Conservation (phyloP, 108 stramenopile species). For the Conticribra guillardii region DNA sequence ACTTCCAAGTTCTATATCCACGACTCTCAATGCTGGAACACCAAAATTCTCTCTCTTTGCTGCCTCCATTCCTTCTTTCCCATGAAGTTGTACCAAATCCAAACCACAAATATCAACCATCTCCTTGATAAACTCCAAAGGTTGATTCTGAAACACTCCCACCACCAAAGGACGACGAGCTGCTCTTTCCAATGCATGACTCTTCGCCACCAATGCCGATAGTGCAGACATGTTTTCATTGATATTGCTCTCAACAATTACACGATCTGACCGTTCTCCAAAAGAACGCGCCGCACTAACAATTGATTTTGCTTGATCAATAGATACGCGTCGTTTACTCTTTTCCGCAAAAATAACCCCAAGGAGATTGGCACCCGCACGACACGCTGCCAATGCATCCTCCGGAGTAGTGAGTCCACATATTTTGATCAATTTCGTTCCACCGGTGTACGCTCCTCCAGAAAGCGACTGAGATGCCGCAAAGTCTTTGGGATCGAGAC, state of each 20-base stretch:
- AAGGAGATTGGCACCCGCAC: slow-evolving; percentile 91
- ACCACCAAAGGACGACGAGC: slow-evolving; percentile 85
- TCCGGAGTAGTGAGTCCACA: slow-evolving; percentile 94
- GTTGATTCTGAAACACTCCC: slow-evolving; percentile 97
- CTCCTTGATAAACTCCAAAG: slow-evolving; percentile 71
- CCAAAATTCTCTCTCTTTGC: slow-evolving; percentile 66
- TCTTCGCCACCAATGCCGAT: slow-evolving; percentile 53
- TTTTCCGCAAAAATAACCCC: slow-evolving; percentile 95
- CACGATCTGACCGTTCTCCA: slow-evolving; percentile 80
- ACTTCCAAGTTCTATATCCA: slow-evolving; percentile 87
- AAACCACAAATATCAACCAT: slow-evolving; percentile 86
- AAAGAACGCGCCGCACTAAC: slow-evolving; percentile 83
- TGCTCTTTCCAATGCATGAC: slow-evolving; percentile 60
- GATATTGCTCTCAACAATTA: slow-evolving; percentile 21
- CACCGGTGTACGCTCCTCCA: slow-evolving; percentile 82
- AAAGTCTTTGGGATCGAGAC: slow-evolving; percentile 86
- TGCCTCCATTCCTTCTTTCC: slow-evolving; percentile 89
- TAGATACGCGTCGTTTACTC: slow-evolving; percentile 79
- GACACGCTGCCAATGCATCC: slow-evolving; percentile 91
- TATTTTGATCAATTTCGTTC: slow-evolving; percentile 89
- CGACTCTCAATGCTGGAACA: slow-evolving; percentile 92
- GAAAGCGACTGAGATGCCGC: slow-evolving; percentile 15
- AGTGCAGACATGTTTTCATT: slow-evolving; percentile 34
- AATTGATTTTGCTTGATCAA: slow-evolving; percentile 75
- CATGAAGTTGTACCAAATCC: slow-evolving; percentile 97